Evolutionary conservation across 2,329 filamentous ascomycete species (phyloP), one percentile per base, ranked within the genome.

Genomic region (Ceratocystis lukuohia): DNA sequence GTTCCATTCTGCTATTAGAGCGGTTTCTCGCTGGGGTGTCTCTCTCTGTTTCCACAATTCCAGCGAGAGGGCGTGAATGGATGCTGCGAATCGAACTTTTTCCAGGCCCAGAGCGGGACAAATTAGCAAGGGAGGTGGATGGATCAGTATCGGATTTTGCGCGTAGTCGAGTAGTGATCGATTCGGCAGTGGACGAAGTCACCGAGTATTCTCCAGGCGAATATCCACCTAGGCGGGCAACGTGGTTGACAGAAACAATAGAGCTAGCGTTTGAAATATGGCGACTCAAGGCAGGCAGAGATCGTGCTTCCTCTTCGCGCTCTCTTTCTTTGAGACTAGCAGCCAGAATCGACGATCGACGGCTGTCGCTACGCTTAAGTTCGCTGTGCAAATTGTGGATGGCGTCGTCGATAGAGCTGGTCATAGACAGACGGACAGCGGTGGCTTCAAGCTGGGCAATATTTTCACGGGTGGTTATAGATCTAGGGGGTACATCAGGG

Each of bases 331-430:
- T 73, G 68, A 79, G 73, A 65, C 77, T 79, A 59, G 79, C 77
- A 22, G 82, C 83, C 57, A 84, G 78, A 62, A 85, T 77, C 7
- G 85, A 88, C 1, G 85, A 87, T 67, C 82, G 80, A 69, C 83
- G 80, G 72, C 85, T 89, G 72, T 88, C 87, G 72, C 80, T 83
- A 70, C 84, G 81, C 75, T 89, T 89, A 72, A 88, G 78, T 74
- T 89, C 85, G 68, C 84, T 79, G 74, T 89, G 85, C 70, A 90
- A 79, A 72, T 87, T 84, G 68, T 87, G 83, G 71, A 91, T 92
- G 70, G 89, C 88, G 77, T 88, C 84, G 71, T 88, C 88, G 72
- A 91, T 88, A 69, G 88, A 89, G 69, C 86, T 88, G 66, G 85
- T 86, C 77, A 83, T 82, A 70, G 87, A 89, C 74, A 92, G 79